Evolutionary conservation across 352 stramenopile genomes (phyloP).

Genomic region (Phytophthora podocarpi): DNA sequence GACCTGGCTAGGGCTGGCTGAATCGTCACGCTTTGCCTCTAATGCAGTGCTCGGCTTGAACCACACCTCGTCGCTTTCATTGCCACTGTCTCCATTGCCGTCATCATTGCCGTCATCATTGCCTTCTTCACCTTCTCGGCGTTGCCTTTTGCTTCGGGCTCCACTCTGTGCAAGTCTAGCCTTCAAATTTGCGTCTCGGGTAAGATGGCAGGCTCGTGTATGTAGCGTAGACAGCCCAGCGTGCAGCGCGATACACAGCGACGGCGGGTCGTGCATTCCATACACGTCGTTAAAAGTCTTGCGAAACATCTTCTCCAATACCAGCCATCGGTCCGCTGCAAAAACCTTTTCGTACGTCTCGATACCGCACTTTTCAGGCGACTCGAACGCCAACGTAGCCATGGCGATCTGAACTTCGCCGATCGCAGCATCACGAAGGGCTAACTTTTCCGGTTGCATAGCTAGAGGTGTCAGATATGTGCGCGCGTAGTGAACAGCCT

Average conservation of each 20-base stretch:
- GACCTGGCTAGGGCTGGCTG: slow-evolving; percentile 6
- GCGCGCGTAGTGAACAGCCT: slow-evolving; percentile 77
- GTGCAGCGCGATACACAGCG: slow-evolving; percentile 68
- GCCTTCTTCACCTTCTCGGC: slow-evolving; percentile 28
- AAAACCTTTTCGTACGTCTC: slow-evolving; percentile 72
- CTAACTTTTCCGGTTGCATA: slow-evolving; percentile 65
- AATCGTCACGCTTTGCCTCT: slow-evolving; percentile 40
- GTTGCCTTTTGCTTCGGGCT: slow-evolving; percentile 23
- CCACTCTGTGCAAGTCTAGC: slow-evolving; percentile 36
- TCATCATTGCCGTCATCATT: slow-evolving; percentile 4
- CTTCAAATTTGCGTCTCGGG: slow-evolving; percentile 45
- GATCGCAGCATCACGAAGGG: slow-evolving; percentile 56
- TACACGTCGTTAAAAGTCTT: slow-evolving; percentile 74
- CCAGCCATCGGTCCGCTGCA: slow-evolving; percentile 58
- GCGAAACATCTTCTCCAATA: slow-evolving; percentile 61
- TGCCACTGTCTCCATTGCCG: slow-evolving; percentile 17
- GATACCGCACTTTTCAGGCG: slow-evolving; percentile 63
- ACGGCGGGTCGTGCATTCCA: slow-evolving; percentile 67
- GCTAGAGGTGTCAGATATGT: slow-evolving; percentile 64
- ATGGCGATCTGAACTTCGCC: slow-evolving; percentile 72
- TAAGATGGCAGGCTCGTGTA: slow-evolving; percentile 69
- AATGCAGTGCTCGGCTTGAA: slow-evolving; percentile 32
- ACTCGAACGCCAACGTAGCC: slow-evolving; percentile 75
- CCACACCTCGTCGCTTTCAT: slow-evolving; percentile 34
- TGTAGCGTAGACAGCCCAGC: slow-evolving; percentile 77